phyloP scores from a whole-genome alignment of 768 basidiomycete species.

The Xanthoconium stramineum region DNA sequence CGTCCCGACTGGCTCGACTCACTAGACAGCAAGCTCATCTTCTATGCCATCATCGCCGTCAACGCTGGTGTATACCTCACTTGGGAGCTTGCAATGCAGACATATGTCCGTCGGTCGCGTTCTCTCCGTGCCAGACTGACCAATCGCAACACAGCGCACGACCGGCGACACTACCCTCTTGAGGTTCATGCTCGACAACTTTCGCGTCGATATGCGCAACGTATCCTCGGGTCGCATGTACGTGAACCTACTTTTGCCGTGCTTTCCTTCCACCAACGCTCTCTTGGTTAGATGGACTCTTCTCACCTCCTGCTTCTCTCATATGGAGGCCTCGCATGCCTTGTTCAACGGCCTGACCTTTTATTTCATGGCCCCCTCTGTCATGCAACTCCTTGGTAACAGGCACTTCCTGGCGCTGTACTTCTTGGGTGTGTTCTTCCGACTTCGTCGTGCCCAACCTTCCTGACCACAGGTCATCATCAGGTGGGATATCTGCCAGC shows the following conservation, averaged over 20 bases:
- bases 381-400: constrained; percentile 62
- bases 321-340: constrained; percentile 56
- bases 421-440: constrained; percentile 51
- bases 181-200: constrained; percentile 60
- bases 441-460: neutral
- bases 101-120: constrained; percentile 31
- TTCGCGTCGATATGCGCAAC: constrained; percentile 60
- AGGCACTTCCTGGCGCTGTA: constrained; percentile 70
- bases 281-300: constrained; percentile 61
- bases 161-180: constrained; percentile 37
- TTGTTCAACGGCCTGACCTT: constrained; percentile 77
- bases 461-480: neutral
- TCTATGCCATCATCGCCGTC: constrained; percentile 62
- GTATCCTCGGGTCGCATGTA: constrained; percentile 63
- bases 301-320: constrained; percentile 70
- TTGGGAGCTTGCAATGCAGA: constrained; percentile 46
- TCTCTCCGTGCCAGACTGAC: neutral
- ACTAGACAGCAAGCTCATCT: constrained; percentile 50
- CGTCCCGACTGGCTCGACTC: constrained; percentile 42
- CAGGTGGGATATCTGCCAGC: constrained; percentile 61
- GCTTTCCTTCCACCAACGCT: neutral
- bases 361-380: constrained; percentile 69
- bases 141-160: constrained; percentile 29
- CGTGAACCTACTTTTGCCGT: constrained; percentile 19
- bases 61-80: constrained; percentile 61